These are phyloP conservation scores for Suhomyces tanzawaensis DNA, from an alignment of 805 yeast species.

Conservation along the genomic window DNA sequence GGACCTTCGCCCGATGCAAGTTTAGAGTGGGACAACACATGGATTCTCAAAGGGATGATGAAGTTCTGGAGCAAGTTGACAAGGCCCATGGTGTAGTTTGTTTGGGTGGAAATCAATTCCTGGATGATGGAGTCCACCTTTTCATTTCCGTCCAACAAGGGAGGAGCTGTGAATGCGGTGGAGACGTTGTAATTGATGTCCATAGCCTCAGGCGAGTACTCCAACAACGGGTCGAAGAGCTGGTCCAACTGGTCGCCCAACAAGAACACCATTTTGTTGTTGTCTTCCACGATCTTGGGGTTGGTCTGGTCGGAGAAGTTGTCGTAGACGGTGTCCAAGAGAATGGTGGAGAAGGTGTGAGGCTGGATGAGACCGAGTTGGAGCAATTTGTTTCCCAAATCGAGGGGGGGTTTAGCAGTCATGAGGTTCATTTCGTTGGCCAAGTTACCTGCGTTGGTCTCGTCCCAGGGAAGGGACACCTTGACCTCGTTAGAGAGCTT, in stretches of 20 bases:
- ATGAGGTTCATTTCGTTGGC: slow-evolving; percentile 66
- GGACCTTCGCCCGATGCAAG: neutral
- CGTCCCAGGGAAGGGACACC: slow-evolving; percentile 58
- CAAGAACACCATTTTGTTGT: slow-evolving; percentile 71
- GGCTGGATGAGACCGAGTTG: slow-evolving; percentile 57
- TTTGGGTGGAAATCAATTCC: slow-evolving; percentile 70
- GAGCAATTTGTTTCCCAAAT: slow-evolving; percentile 57
- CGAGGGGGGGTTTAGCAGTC: slow-evolving; percentile 49
- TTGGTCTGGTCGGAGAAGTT: slow-evolving; percentile 35
- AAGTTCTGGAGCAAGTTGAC: slow-evolving; percentile 77
- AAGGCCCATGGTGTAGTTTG: slow-evolving; percentile 66
- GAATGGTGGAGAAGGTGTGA: slow-evolving; percentile 47
- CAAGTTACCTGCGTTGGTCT: slow-evolving; percentile 76
- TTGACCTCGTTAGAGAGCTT: slow-evolving; percentile 41
- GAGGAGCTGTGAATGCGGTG: slow-evolving; percentile 9
- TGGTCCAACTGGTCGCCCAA: slow-evolving; percentile 87
- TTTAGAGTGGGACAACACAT: slow-evolving; percentile 49
- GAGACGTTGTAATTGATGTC: slow-evolving; percentile 71
- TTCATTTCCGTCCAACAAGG: slow-evolving; percentile 6
- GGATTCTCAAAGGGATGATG: slow-evolving; percentile 72
- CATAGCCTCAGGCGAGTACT: slow-evolving; percentile 88
- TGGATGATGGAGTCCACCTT: slow-evolving; percentile 51
- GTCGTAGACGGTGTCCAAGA: slow-evolving; percentile 73
- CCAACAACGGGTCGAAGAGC: slow-evolving; percentile 83
- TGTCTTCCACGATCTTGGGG: slow-evolving; percentile 53